A percentile compares a stretch with the other conserved stretches of the same genome.
Conservation (phyloP, 192 early-diverging fungal species). For the Umbelopsis sp. region DNA sequence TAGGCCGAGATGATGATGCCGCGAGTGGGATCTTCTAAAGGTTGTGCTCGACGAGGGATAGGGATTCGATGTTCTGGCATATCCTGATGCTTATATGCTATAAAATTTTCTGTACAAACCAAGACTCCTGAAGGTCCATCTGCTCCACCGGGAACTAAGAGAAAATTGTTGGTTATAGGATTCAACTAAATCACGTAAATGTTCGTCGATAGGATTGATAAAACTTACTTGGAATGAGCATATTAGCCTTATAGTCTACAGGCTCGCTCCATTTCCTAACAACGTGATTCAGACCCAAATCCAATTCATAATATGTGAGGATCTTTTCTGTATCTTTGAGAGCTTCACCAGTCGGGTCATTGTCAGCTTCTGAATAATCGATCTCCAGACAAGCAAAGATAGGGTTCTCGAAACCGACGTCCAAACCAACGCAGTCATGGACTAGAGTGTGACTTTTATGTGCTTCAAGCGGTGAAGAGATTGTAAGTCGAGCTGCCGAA, state of each 20-base stretch:
- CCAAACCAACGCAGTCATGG: slow-evolving; percentile 83
- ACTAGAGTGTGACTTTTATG: slow-evolving; percentile 79
- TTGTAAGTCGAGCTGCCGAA: slow-evolving; percentile 72
- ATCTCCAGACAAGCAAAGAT: slow-evolving; percentile 94
- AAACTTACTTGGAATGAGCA: slow-evolving; percentile 72
- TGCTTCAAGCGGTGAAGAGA: slow-evolving; percentile 96
- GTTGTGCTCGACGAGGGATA: slow-evolving; percentile 79
- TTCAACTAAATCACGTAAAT: not conserved
- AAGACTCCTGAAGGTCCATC: slow-evolving; percentile 98
- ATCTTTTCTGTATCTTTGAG: slow-evolving; percentile 75
- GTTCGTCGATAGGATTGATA: too few species aligned
- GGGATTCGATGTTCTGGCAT: slow-evolving; percentile 64
- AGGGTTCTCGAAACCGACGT: slow-evolving; percentile 99
- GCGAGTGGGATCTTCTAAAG: slow-evolving; percentile 63
- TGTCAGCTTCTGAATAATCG: slow-evolving; percentile 81
- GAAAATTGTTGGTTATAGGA: not conserved
- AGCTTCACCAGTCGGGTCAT: slow-evolving; percentile 72
- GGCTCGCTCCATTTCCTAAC: slow-evolving; percentile 93
- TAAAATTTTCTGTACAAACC: slow-evolving; percentile 89
- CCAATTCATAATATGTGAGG: slow-evolving; percentile 94
- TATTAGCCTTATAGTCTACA: slow-evolving; percentile 73
- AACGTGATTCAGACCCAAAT: slow-evolving; percentile 98
- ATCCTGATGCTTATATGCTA: slow-evolving; percentile 85
- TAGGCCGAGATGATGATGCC: slow-evolving; percentile 78
- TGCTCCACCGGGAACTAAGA: slow-evolving; percentile 74